Evolutionary conservation across 2,329 filamentous ascomycete species (phyloP).

Genomic region (Ilyonectria robusta): DNA sequence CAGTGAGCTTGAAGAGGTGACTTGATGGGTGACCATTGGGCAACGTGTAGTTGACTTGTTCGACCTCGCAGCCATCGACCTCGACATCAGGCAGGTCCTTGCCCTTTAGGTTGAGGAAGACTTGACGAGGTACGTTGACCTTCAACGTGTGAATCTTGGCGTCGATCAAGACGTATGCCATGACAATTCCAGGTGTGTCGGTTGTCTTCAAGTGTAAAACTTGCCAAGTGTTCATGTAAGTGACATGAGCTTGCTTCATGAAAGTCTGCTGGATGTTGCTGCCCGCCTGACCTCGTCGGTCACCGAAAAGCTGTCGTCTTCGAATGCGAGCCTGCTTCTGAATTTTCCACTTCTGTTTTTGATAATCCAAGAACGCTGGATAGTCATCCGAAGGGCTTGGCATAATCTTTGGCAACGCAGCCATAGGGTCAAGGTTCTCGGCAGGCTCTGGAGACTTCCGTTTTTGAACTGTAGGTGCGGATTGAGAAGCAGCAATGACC

Average conservation of each 20-base stretch:
- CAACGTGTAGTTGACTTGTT: slow-evolving; percentile 93
- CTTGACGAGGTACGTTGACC: slow-evolving; percentile 87
- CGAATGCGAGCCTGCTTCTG: slow-evolving; percentile 91
- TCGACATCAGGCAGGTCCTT: slow-evolving; percentile 91
- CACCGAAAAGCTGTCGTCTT: slow-evolving; percentile 92
- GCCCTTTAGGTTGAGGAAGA: slow-evolving; percentile 93
- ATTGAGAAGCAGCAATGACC: slow-evolving; percentile 69
- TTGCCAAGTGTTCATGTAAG: slow-evolving; percentile 96
- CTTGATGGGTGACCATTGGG: slow-evolving; percentile 96
- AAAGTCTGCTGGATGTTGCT: slow-evolving; percentile 79
- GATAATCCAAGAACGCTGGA: slow-evolving; percentile 87
- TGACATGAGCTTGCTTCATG: slow-evolving; percentile 90
- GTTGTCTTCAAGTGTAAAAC: slow-evolving; percentile 88
- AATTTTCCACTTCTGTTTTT: slow-evolving; percentile 99
- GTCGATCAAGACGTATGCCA: slow-evolving; percentile 92
- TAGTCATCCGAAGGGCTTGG: slow-evolving; percentile 91
- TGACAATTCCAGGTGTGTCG: slow-evolving; percentile 87
- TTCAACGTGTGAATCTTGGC: slow-evolving; percentile 91
- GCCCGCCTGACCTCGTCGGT: slow-evolving; percentile 70
- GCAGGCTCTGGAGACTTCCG: slow-evolving; percentile 80
- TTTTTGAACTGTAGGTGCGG: slow-evolving; percentile 69
- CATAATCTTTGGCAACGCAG: slow-evolving; percentile 85
- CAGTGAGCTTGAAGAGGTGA: slow-evolving; percentile 93
- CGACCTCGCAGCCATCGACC: slow-evolving; percentile 86
- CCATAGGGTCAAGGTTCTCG: slow-evolving; percentile 82